phyloP scores from a whole-genome alignment of 257 asterid genomes.

The Solanum commersonii region DNA sequence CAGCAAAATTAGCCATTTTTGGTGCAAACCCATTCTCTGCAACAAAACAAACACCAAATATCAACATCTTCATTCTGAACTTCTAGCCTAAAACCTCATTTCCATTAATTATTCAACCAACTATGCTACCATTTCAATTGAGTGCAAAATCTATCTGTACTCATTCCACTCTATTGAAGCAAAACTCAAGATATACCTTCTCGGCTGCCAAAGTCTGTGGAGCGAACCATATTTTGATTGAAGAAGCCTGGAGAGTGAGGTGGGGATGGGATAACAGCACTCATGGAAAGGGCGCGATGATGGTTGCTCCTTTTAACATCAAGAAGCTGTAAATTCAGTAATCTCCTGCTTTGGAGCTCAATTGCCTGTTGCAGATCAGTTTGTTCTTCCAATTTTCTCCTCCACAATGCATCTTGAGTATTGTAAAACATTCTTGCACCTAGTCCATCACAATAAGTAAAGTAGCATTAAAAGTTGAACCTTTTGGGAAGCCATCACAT shows the following conservation, averaged over 20 bases:
- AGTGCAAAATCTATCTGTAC: neutral
- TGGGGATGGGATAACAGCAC: constrained; percentile 37
- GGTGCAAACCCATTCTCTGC: constrained; percentile 16
- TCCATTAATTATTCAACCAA: neutral
- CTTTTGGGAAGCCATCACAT: neutral
- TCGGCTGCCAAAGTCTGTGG: constrained; percentile 22
- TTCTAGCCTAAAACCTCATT: neutral
- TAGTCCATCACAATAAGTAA: neutral
- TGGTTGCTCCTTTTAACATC: constrained; percentile 51
- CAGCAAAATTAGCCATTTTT: constrained; percentile 6
- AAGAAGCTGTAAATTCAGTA: constrained; percentile 52
- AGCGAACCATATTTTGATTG: constrained; percentile 12
- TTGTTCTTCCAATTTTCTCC: constrained; percentile 62
- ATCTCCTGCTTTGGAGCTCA: constrained; percentile 52
- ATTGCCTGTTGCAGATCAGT: constrained; percentile 57
- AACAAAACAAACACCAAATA: constrained; percentile 4
- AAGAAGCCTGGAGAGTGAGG: constrained; percentile 32
- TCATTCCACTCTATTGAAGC: neutral
- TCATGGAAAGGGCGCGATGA: constrained; percentile 45
- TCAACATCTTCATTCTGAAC: neutral
- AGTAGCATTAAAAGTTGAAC: too few species aligned
- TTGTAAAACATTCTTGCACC: constrained; percentile 51
- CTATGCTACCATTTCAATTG: neutral
- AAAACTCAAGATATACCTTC: constrained; percentile 26
- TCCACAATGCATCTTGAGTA: constrained; percentile 47